Conservation (phyloP, 1,284 basidiomycete genomes). For the Stygiomarasmius scandens region DNA sequence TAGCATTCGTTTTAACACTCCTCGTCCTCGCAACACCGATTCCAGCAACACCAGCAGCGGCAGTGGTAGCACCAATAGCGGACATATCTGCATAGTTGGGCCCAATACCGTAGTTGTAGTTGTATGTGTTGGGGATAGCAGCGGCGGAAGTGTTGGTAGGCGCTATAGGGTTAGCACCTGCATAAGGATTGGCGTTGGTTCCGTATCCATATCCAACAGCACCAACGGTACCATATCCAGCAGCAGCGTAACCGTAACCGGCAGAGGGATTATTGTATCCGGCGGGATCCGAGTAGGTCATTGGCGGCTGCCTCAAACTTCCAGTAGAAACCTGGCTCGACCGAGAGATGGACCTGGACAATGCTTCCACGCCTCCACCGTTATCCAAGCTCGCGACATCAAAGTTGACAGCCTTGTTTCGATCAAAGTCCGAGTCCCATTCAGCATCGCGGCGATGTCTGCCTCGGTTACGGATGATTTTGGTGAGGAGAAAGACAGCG, state of each 20-base stretch:
- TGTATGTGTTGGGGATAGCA: background rate
- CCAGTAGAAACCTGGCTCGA: background rate
- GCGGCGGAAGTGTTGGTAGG: background rate
- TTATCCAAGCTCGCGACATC: background rate
- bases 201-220: background rate
- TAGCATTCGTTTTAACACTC: background rate
- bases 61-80: background rate
- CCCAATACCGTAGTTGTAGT: background rate
- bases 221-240: background rate
- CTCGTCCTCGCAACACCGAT: background rate
- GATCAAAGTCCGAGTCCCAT: background rate
- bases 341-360: background rate
- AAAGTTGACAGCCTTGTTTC: background rate
- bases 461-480: background rate
- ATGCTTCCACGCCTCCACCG: background rate
- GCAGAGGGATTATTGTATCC: background rate
- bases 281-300: background rate
- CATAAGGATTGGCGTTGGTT: background rate
- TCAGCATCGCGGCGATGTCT: background rate
- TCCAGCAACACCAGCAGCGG: background rate
- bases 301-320: background rate
- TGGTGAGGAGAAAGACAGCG: background rate
- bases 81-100: background rate
- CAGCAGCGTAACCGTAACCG: background rate
- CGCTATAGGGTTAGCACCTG: background rate